Conservation (phyloP, 2,329 filamentous ascomycete species). For the Bipolaris sorokiniana region DNA sequence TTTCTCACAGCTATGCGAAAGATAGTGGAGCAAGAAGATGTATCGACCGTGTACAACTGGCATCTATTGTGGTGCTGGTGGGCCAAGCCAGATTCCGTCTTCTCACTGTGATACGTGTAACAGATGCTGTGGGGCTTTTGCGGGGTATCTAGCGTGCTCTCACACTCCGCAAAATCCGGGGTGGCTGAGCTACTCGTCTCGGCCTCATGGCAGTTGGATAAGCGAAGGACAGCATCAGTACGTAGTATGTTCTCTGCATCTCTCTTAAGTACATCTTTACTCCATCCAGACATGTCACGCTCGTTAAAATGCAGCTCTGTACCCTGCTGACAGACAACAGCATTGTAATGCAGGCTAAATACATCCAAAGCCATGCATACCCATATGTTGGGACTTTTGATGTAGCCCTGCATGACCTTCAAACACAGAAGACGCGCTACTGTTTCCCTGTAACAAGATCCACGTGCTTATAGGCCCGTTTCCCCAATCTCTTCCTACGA, state of each 20-base stretch:
- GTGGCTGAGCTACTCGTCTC: background rate
- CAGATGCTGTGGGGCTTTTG: conserved; percentile 2
- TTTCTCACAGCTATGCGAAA: background rate
- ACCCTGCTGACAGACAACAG: background rate
- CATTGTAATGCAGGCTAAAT: conserved; percentile 4
- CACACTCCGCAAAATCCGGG: background rate
- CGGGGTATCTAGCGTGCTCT: background rate
- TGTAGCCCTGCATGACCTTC: conserved; percentile 5
- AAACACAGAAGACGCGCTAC: conserved; percentile 2
- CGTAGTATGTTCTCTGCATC: background rate
- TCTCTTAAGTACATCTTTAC: background rate
- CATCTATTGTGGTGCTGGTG: background rate
- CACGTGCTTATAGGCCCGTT: conserved; percentile 5
- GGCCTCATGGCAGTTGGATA: background rate
- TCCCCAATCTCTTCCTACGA: conserved; percentile 17
- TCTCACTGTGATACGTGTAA: background rate
- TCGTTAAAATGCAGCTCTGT: background rate
- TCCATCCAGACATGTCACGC: background rate
- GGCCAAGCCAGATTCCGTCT: background rate
- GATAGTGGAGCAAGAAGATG: background rate
- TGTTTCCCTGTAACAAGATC: conserved; percentile 4
- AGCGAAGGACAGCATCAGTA: background rate
- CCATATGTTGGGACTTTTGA: background rate
- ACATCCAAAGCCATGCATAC: conserved; percentile 1
- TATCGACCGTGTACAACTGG: background rate